Evolutionary conservation across 2,329 filamentous ascomycete genomes (phyloP).

Genomic region (Scedosporium minutisporum): DNA sequence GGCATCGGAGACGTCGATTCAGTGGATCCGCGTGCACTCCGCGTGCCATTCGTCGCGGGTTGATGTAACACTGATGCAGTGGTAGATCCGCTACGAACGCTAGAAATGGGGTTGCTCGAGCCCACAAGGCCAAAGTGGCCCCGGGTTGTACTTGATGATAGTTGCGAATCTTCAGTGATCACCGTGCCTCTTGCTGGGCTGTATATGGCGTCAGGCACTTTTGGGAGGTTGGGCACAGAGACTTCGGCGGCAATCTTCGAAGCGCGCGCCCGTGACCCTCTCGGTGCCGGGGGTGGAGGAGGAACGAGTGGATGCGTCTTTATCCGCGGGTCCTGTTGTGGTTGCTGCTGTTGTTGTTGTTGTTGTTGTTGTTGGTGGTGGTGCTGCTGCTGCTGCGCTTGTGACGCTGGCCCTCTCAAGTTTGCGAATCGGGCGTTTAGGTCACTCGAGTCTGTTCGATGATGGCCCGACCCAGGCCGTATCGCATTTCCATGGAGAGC

Average conservation of each 20-base stretch:
- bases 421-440: slow-evolving; percentile 48
- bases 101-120: slow-evolving; percentile 24
- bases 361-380: slow-evolving; percentile 25
- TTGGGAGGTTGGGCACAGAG: slow-evolving; percentile 51
- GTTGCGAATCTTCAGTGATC: slow-evolving; percentile 53
- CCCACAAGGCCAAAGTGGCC: slow-evolving; percentile 53
- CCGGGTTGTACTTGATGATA: slow-evolving; percentile 55
- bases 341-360: slow-evolving; percentile 9
- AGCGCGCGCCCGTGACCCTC: slow-evolving; percentile 42
- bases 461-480: not conserved
- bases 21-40: not conserved
- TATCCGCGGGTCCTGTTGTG: slow-evolving; percentile 43
- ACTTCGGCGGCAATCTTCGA: slow-evolving; percentile 37
- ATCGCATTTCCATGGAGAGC: slow-evolving; percentile 51
- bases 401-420: slow-evolving; percentile 33
- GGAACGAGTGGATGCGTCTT: slow-evolving; percentile 33
- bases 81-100: not conserved
- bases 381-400: not conserved
- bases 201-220: slow-evolving; percentile 66
- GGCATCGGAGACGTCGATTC: slow-evolving; percentile 20
- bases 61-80: not conserved
- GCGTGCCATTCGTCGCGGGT: not conserved
- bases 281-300: slow-evolving; percentile 14
- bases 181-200: slow-evolving; percentile 66
- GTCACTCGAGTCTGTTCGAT: slow-evolving; percentile 26